Evolutionary conservation across 768 basidiomycete genomes (phyloP).

Genomic region (Tulasnella sp.): DNA sequence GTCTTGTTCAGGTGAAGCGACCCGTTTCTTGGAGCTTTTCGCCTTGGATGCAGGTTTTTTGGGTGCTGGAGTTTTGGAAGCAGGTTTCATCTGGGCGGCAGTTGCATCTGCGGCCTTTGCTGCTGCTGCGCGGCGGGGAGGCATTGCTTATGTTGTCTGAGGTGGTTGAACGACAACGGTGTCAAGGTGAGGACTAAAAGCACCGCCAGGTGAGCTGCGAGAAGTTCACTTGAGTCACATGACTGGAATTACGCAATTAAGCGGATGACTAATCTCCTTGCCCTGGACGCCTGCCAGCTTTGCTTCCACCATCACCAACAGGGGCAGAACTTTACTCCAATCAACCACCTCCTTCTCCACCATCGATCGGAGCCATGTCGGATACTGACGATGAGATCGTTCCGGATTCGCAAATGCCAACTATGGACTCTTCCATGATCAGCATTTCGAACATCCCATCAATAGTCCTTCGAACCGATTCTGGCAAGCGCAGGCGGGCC

Average conservation of each 20-base stretch:
- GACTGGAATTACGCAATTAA: too few relatives aligned
- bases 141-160: background rate
- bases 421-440: background rate
- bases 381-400: background rate
- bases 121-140: background rate
- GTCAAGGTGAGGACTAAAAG: too few relatives aligned
- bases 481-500: background rate
- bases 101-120: background rate
- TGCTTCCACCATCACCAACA: too few relatives aligned
- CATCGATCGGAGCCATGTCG: background rate
- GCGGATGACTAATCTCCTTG: too few relatives aligned
- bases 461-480: too few relatives aligned
- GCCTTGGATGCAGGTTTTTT: background rate
- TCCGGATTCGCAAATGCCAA: background rate
- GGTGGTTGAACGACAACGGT: too few relatives aligned
- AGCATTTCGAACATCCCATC: background rate
- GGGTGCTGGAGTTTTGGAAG: background rate
- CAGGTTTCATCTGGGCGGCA: background rate
- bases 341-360: too few relatives aligned
- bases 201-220: too few relatives aligned
- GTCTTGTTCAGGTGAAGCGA: slow-evolving; percentile 1
- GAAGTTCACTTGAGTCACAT: too few relatives aligned
- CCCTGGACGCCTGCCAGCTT: too few relatives aligned
- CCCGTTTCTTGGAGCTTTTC: background rate
- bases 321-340: too few relatives aligned